Evolutionary conservation across 805 yeast genomes (phyloP).

Genomic region (Wickerhamomyces canadensis): DNA sequence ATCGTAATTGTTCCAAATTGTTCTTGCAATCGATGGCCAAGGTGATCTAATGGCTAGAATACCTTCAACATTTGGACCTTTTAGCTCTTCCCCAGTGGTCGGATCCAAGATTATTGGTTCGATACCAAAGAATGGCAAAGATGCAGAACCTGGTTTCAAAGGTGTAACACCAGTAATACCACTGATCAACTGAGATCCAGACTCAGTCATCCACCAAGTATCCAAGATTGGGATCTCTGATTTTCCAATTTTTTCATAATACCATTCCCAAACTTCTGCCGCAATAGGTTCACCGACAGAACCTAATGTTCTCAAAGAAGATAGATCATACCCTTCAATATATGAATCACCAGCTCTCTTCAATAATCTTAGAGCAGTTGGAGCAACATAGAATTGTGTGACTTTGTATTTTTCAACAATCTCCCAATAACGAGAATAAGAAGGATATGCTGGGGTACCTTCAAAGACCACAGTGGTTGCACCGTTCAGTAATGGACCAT

Average conservation of each 20-base stretch:
- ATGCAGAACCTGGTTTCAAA: conserved; percentile 81
- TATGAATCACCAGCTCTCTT: conserved; percentile 85
- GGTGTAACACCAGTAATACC: conserved; percentile 76
- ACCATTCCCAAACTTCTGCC: conserved; percentile 98
- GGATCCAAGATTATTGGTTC: conserved; percentile 72
- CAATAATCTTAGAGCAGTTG: conserved; percentile 73
- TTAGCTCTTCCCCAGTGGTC: conserved; percentile 61
- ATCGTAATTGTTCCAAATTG: conserved; percentile 72
- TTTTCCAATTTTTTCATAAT: conserved; percentile 75
- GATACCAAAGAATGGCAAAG: conserved; percentile 81
- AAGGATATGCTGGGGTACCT: conserved; percentile 85
- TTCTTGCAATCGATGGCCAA: conserved; percentile 86
- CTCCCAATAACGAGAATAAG: conserved; percentile 75
- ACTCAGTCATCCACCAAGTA: conserved; percentile 89
- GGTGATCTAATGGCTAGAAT: conserved; percentile 64
- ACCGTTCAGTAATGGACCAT: conserved; percentile 75
- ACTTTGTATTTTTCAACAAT: conserved; percentile 66
- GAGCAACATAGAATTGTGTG: conserved; percentile 80
- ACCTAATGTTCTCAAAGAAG: conserved; percentile 87
- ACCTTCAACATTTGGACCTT: conserved; percentile 73
- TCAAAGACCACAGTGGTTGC: conserved; percentile 77
- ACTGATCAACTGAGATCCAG: conserved; percentile 74
- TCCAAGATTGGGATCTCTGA: conserved; percentile 66
- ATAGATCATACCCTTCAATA: conserved; percentile 74
- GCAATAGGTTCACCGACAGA: conserved; percentile 99